These are phyloP conservation scores for Aureobasidium sp. DNA, from an alignment of 2,329 filamentous ascomycete genomes.

Conservation along the genomic window DNA sequence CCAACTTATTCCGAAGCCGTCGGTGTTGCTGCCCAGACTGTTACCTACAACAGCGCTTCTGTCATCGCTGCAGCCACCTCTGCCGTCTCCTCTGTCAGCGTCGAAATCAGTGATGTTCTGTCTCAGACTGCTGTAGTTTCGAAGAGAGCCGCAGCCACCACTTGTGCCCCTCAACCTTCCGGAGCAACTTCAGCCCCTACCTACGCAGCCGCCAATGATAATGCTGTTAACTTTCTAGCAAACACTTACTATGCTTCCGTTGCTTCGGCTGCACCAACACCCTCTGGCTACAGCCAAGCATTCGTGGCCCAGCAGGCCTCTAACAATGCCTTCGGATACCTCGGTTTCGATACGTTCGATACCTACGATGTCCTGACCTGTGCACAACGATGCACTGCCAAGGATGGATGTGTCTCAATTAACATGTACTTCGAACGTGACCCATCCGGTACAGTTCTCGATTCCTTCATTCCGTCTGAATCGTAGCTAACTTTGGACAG, in stretches of 20 bases:
- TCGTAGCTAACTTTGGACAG: background rate
- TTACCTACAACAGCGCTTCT: slow-evolving; percentile 18
- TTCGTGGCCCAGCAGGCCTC: slow-evolving; percentile 17
- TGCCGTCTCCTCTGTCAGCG: slow-evolving; percentile 18
- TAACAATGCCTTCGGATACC: slow-evolving; percentile 14
- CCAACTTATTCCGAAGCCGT: slow-evolving; percentile 1
- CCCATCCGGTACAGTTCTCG: slow-evolving; percentile 7
- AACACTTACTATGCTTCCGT: slow-evolving; percentile 18
- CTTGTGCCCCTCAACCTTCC: slow-evolving; percentile 8
- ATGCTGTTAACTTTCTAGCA: slow-evolving; percentile 14
- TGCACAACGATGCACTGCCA: slow-evolving; percentile 10
- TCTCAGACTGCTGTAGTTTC: slow-evolving; percentile 13
- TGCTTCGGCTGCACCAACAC: slow-evolving; percentile 17
- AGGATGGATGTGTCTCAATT: slow-evolving; percentile 11
- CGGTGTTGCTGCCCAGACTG: slow-evolving; percentile 17
- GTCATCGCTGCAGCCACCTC: slow-evolving; percentile 18
- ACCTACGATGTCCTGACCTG: slow-evolving; percentile 11
- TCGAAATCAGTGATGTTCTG: slow-evolving; percentile 17
- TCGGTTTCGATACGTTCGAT: slow-evolving; percentile 10
- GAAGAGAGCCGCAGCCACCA: background rate
- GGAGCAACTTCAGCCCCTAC: slow-evolving; percentile 16
- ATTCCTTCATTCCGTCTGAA: background rate
- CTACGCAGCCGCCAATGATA: slow-evolving; percentile 15
- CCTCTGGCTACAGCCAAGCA: slow-evolving; percentile 18
- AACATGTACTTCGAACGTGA: slow-evolving; percentile 18